Conservation (phyloP, 179 eudicot species). For the Corrigiola litoralis region DNA sequence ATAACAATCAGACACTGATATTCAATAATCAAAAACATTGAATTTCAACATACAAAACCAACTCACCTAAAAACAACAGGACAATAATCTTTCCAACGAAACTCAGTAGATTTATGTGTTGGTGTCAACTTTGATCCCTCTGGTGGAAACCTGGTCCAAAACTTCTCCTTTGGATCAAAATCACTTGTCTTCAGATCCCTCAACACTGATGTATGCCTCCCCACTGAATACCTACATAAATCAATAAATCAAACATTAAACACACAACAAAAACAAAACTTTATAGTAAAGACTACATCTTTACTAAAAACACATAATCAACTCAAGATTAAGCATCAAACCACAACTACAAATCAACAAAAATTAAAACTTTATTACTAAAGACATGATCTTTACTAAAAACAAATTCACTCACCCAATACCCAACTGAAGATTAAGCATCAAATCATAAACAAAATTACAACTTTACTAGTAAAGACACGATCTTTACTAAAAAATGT, state of each 20-base stretch:
- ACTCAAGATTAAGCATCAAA: too few relatives aligned
- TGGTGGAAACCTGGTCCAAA: conserved; percentile 77
- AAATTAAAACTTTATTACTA: neutral
- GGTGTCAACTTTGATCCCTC: conserved; percentile 89
- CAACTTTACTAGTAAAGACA: neutral
- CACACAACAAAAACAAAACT: too few relatives aligned
- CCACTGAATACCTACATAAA: conserved; percentile 66
- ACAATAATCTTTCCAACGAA: conserved; percentile 95
- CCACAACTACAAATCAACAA: neutral
- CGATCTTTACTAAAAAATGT: neutral
- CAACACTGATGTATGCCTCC: conserved; percentile 60
- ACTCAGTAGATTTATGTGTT: conserved; percentile 68
- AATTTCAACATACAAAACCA: neutral
- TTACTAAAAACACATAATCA: too few relatives aligned
- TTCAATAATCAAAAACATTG: neutral
- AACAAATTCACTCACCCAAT: too few relatives aligned
- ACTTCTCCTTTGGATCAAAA: conserved; percentile 77
- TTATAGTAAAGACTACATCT: too few relatives aligned
- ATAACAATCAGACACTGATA: too few relatives aligned
- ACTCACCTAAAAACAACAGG: conserved; percentile 87
- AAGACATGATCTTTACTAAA: too few relatives aligned
- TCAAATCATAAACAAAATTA: conserved; percentile 69
- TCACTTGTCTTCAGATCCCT: conserved; percentile 71
- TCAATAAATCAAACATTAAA: neutral
- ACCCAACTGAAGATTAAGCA: conserved; percentile 95